phyloP scores from a whole-genome alignment of 805 yeast species.

The Starmerella lactis-condensi region DNA sequence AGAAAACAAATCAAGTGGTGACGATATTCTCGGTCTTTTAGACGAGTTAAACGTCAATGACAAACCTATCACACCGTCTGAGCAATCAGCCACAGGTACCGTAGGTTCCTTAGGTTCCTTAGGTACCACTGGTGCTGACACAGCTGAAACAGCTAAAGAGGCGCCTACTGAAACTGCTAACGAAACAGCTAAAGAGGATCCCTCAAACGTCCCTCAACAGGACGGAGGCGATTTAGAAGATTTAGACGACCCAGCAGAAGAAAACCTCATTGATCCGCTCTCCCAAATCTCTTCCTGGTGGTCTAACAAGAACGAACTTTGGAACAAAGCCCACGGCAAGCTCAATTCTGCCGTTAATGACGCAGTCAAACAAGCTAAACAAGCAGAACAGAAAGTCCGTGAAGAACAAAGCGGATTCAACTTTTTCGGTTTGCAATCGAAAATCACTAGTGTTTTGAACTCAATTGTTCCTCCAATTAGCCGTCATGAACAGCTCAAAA shows the following conservation, averaged over 20 bases:
- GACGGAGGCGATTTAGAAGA: slow-evolving; percentile 1
- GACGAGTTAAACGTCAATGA: slow-evolving; percentile 21
- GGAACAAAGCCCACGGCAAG: slow-evolving; percentile 23
- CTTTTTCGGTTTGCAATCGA: slow-evolving; percentile 19
- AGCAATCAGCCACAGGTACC: neutral
- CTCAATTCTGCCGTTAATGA: slow-evolving; percentile 6
- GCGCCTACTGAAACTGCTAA: neutral
- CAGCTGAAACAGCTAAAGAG: slow-evolving; percentile 1
- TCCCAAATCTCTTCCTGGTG: slow-evolving; percentile 22
- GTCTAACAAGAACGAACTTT: slow-evolving; percentile 23
- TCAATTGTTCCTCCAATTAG: slow-evolving; percentile 30
- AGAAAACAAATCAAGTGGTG: slow-evolving; percentile 23
- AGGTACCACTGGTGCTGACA: neutral
- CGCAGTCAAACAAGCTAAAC: slow-evolving; percentile 23
- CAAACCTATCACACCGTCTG: slow-evolving; percentile 2
- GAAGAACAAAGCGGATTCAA: slow-evolving; percentile 19
- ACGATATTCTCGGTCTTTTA: slow-evolving; percentile 25
- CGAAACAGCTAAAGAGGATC: neutral
- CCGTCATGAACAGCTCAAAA: slow-evolving; percentile 27
- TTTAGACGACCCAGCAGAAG: neutral
- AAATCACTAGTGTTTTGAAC: slow-evolving; percentile 24
- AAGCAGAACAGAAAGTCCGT: slow-evolving; percentile 26
- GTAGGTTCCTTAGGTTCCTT: neutral
- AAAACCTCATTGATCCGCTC: slow-evolving; percentile 19
- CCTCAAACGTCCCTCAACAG: neutral